Conservation (phyloP, 768 basidiomycete species). For the Gautieria morchelliformis region DNA sequence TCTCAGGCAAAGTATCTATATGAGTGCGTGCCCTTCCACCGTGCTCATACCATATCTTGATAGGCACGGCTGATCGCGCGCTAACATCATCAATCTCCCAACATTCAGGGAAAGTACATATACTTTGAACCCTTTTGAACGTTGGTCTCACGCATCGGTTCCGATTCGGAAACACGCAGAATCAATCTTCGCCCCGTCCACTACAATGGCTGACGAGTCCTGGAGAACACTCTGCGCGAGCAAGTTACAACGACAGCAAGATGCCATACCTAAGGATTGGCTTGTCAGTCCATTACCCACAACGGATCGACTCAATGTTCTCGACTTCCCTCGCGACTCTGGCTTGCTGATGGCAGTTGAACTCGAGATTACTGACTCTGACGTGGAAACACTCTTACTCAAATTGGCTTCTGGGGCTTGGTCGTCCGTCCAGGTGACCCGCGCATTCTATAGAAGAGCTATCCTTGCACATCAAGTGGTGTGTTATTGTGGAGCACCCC, state of each 20-base stretch:
- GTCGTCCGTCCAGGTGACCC: conserved; percentile 60
- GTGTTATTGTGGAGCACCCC: conserved; percentile 11
- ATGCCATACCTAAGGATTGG: conserved; percentile 59
- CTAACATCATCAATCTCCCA: no score
- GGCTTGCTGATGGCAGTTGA: conserved; percentile 49
- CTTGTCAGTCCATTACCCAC: conserved; percentile 35
- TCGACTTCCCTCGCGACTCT: conserved; percentile 40
- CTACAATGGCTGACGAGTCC: neutral
- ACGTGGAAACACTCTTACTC: conserved; percentile 39
- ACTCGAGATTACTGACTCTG: conserved; percentile 49
- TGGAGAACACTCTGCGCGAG: conserved; percentile 48
- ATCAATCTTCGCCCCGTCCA: neutral
- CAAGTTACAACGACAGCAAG: conserved; percentile 44
- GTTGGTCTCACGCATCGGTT: no score
- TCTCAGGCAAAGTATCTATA: no score
- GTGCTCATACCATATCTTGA: no score
- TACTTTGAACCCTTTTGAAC: no score
- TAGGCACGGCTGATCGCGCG: no score
- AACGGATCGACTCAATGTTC: conserved; percentile 39
- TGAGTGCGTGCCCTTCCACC: no score
- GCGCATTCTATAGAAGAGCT: conserved; percentile 69
- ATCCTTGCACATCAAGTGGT: conserved; percentile 74
- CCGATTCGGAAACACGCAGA: no score
- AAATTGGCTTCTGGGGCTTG: conserved; percentile 45
- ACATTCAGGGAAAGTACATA: no score